Conservation (phyloP, 2,329 filamentous ascomycete genomes). For the Monosporascus sp. region DNA sequence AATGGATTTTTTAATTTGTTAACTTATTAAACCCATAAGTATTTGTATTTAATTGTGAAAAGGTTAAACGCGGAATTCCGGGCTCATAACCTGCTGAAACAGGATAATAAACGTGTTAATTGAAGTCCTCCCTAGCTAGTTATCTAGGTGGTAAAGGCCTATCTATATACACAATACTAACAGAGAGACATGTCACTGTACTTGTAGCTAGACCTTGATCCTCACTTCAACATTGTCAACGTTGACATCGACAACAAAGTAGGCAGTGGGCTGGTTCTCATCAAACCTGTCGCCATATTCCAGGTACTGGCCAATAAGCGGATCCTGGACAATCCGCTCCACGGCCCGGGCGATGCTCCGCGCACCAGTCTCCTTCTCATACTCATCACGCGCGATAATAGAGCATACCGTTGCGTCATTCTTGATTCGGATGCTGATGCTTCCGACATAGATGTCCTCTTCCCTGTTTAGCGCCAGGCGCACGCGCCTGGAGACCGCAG, state of each 20-base stretch:
- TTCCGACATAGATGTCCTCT: conserved; percentile 10
- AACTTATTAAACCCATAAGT: no score
- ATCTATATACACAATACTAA: no score
- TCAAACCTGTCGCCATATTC: conserved; percentile 7
- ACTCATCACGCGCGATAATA: conserved; percentile 6
- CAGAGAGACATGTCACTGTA: no score
- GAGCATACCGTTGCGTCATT: conserved; percentile 11
- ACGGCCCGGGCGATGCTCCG: conserved; percentile 10
- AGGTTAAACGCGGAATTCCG: no score
- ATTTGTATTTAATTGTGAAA: no score
- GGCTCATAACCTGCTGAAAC: no score
- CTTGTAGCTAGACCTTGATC: no score
- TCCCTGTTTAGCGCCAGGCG: conserved; percentile 5
- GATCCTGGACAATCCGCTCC: conserved; percentile 4
- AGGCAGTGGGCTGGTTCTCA: conserved; percentile 4
- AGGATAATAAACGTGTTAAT: not conserved
- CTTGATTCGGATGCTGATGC: conserved; percentile 7
- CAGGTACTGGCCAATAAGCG: conserved; percentile 8
- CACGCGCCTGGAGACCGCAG: conserved; percentile 1
- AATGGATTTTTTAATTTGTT: no score
- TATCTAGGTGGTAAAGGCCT: not conserved
- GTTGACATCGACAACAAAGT: conserved; percentile 6
- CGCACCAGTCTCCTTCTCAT: conserved; percentile 11
- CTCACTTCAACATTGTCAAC: no score
- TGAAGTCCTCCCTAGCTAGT: not conserved